Base-by-base conservation (phyloP, 805 yeast species). In the Saturnispora zaruensis region DNA sequence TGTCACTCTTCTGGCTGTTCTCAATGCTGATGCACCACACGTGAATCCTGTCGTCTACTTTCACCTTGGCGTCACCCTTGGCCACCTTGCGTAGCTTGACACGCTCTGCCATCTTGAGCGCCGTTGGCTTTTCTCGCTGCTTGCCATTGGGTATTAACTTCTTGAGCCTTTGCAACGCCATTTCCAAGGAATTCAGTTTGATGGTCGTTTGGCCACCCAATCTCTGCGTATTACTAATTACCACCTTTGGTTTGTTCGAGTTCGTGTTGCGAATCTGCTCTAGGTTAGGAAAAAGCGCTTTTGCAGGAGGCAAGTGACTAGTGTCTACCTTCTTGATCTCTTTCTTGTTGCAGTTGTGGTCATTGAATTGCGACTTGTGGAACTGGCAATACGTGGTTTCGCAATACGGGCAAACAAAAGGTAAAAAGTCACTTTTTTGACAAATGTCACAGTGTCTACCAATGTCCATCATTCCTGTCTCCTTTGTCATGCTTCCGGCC, bases 361-460 rank as follows among this genome's bases (percentile, higher is more conserved):
- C 63, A 24, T 63, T 61, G 32, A 57, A 62, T n/a, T 66, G 55
- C 5, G 45, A 57, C 41, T 82, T 57, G 58, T 80, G 86, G 40
- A 73, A 71, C 8, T 73, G 67, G 57, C 86, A 80, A 56, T 61
- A 80, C 2, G 70, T 63, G 23, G 59, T 55, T 9, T 69, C 58
- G 46, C 67, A 70, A 41, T 73, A 44, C 4, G 57, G 74, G 59
- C 86, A 81, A 16, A 62, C 62, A 58, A 72, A 80, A 16, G 86
- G 86, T 26, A 81, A 64, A 54, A 80, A 81, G 59, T 81, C 86
- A 6, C 79, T 64, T 53, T 67, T 69, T 43, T 72, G 66, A 59
- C 86, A 81, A 16, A 71, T 64, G 25, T 61, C 57, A 60, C 86
- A 81, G 57, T 78, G 77, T 51, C 72, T 63, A n/a, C 86, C 86